A percentile compares a stretch with the other conserved stretches of the same genome.
Conservation (phyloP, 768 basidiomycete genomes). For the Udeniomyces megalosporus region DNA sequence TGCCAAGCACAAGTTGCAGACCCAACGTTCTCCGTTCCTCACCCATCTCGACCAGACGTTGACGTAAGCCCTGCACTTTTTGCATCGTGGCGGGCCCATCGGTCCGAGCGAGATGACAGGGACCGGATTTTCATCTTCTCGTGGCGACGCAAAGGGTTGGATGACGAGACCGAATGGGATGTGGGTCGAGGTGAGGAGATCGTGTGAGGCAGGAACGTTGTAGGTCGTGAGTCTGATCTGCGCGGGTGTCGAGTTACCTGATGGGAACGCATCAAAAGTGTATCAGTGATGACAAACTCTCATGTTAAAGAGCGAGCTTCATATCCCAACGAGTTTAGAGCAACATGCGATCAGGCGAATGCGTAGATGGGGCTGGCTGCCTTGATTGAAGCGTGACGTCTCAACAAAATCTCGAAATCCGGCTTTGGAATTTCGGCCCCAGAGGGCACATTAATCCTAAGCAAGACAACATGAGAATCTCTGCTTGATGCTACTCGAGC, state of each 20-base stretch:
- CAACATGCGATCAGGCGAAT: not conserved
- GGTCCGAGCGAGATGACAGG: constrained; percentile 59
- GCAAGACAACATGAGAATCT: too few species aligned
- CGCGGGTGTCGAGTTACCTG: constrained; percentile 84
- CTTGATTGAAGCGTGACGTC: not conserved
- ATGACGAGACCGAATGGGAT: constrained; percentile 72
- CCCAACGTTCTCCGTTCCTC: constrained; percentile 69
- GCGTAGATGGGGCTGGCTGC: not conserved
- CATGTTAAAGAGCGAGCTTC: too few species aligned
- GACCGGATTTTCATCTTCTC: constrained; percentile 58
- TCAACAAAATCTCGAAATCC: too few species aligned
- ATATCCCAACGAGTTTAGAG: not conserved
- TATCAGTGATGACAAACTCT: not conserved
- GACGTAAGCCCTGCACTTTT: constrained; percentile 69
- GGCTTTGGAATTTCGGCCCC: too few species aligned
- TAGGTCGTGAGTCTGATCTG: constrained; percentile 80
- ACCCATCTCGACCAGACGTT: constrained; percentile 86
- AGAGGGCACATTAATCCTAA: too few species aligned
- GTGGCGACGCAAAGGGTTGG: constrained; percentile 78
- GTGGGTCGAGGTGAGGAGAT: constrained; percentile 61
- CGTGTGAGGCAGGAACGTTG: constrained; percentile 64
- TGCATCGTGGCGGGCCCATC: constrained; percentile 69
- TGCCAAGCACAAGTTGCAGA: constrained; percentile 68
- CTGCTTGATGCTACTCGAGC: too few species aligned
- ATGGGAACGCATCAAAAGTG: too few species aligned